These are phyloP conservation scores for Colletotrichum musae DNA, from an alignment of 2,329 filamentous ascomycete species.

Conservation along the genomic window DNA sequence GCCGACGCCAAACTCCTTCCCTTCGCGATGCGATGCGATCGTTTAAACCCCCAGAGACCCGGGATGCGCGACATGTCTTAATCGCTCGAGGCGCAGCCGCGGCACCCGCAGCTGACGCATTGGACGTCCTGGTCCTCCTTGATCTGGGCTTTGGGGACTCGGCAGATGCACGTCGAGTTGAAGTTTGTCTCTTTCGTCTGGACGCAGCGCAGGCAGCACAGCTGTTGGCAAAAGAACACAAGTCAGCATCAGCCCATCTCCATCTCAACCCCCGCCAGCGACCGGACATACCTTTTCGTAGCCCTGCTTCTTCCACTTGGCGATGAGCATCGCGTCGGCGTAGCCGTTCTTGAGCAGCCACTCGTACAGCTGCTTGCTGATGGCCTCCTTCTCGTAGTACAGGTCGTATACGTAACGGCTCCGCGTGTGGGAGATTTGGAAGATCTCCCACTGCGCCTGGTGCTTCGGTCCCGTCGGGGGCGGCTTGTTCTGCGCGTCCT, in stretches of 20 bases:
- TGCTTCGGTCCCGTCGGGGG: slow-evolving; percentile 85
- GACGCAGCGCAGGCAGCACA: slow-evolving; percentile 95
- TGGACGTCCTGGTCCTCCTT: slow-evolving; percentile 93
- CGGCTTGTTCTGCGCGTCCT: slow-evolving; percentile 93
- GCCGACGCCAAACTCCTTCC: slow-evolving; percentile 36
- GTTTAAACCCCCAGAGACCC: slow-evolving; percentile 14
- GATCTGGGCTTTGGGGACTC: slow-evolving; percentile 89
- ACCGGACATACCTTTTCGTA: slow-evolving; percentile 87
- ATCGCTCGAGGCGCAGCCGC: slow-evolving; percentile 90
- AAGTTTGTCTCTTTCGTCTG: slow-evolving; percentile 99
- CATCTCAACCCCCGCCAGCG: slow-evolving; percentile 5
- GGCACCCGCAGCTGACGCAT: slow-evolving; percentile 95
- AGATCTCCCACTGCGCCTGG: slow-evolving; percentile 96
- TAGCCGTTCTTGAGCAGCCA: slow-evolving; percentile 98
- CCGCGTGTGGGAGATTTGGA: slow-evolving; percentile 96
- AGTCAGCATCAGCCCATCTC: slow-evolving; percentile 44
- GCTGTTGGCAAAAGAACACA: slow-evolving; percentile 58
- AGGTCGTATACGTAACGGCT: slow-evolving; percentile 95
- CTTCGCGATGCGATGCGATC: slow-evolving; percentile 4
- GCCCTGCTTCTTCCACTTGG: slow-evolving; percentile 99
- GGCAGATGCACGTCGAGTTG: slow-evolving; percentile 96
- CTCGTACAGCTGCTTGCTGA: slow-evolving; percentile 92
- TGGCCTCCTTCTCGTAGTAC: slow-evolving; percentile 98
- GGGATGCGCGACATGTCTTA: slow-evolving; percentile 54
- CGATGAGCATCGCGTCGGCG: slow-evolving; percentile 94